These are phyloP conservation scores for Lasiodiplodia sp. DNA, from an alignment of 2,329 filamentous ascomycete species.

Conservation along the genomic window DNA sequence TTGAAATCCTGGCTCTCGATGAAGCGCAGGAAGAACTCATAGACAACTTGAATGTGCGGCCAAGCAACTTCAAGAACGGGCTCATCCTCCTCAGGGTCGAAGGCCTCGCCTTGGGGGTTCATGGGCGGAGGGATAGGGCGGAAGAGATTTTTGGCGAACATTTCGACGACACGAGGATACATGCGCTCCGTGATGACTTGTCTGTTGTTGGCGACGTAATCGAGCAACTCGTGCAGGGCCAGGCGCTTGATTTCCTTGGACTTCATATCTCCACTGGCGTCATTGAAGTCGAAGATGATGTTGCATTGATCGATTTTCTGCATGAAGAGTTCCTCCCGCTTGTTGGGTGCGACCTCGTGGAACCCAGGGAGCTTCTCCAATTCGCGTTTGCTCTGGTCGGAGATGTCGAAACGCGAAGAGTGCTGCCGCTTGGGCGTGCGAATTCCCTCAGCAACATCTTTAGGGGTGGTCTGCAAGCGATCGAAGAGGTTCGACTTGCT, in stretches of 20 bases:
- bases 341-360: conserved; percentile 94
- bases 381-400: conserved; percentile 85
- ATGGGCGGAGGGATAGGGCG: conserved; percentile 95
- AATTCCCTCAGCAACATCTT: conserved; percentile 94
- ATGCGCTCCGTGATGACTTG: conserved; percentile 99
- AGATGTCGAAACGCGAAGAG: conserved; percentile 97
- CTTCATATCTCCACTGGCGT: conserved; percentile 98
- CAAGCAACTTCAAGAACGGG: conserved; percentile 97
- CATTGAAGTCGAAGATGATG: conserved; percentile 99
- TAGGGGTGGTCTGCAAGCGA: conserved; percentile 89
- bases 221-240: conserved; percentile 91
- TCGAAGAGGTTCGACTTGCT: conserved; percentile 90
- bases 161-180: conserved; percentile 98
- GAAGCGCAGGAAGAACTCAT: conserved; percentile 98
- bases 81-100: conserved; percentile 98
- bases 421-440: conserved; percentile 96
- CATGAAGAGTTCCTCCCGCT: conserved; percentile 97
- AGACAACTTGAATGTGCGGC: conserved; percentile 99
- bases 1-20: conserved; percentile 99
- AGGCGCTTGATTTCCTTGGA: conserved; percentile 99
- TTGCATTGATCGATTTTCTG: conserved; percentile 99
- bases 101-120: conserved; percentile 97
- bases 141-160: conserved; percentile 99
- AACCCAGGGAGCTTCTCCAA: conserved; percentile 97
- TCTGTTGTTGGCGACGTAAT: conserved; percentile 98